Evolutionary conservation across 2,329 filamentous ascomycete genomes (phyloP).

Genomic region (Colletotrichum viniferum): DNA sequence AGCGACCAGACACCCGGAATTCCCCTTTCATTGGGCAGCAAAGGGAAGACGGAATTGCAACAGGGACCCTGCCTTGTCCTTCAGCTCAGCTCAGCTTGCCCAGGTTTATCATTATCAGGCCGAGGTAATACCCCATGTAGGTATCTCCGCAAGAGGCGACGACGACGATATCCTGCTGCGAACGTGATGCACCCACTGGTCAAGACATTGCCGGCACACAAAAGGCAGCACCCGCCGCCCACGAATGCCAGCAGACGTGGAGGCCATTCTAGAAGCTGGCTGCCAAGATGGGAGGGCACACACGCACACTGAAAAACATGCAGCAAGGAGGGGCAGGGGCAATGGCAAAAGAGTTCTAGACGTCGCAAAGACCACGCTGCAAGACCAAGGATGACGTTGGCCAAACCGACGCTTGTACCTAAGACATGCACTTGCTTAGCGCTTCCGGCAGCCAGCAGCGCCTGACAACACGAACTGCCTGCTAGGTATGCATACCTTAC

Average conservation of each 20-base stretch:
- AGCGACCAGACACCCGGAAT: not conserved
- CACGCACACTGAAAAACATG: not conserved
- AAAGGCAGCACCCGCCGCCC: not conserved
- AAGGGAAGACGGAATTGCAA: not conserved
- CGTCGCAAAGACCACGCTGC: not conserved
- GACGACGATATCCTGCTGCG: not conserved
- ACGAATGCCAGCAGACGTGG: not conserved
- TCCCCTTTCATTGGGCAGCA: not conserved
- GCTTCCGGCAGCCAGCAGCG: not conserved
- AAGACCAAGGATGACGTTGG: not conserved
- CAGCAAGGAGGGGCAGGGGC: not conserved
- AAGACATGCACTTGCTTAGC: not conserved
- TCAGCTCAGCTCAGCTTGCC: not conserved
- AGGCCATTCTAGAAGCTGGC: not conserved
- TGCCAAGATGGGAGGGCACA: not conserved
- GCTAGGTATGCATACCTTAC: not conserved
- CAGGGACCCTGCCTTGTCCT: not conserved
- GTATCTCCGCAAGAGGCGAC: not conserved
- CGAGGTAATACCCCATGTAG: not conserved
- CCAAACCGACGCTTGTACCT: not conserved
- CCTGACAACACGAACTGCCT: not conserved
- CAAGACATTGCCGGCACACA: not conserved
- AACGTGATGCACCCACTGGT: not conserved
- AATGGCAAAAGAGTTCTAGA: not conserved
- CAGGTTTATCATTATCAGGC: not conserved